Evolutionary conservation across 805 yeast genomes (phyloP), one percentile per base, ranked within the genome.

Genomic region (Middelhovenomyces tepae): DNA sequence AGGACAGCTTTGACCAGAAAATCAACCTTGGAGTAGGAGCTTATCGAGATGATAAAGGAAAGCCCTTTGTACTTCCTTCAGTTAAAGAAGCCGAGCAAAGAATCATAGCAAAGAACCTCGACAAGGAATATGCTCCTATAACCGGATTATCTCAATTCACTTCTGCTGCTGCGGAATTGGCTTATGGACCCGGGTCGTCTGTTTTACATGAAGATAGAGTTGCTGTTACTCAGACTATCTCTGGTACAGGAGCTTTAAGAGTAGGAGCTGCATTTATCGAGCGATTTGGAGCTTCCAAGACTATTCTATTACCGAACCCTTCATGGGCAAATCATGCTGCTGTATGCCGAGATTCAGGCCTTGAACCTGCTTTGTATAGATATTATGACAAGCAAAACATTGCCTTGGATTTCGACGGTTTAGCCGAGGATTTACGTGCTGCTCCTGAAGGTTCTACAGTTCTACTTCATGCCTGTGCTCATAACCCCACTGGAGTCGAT

Each of bases 401-500:
- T 50, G 68, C 70, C 9, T 64, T 87, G 40, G 81, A 81, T 54
- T 63, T 75, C 42, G 75, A 67, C 17, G 76, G 77, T 30, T 64
- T 85, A 65, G 53, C 81, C 32, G 54, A 55, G 21, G 82, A 83
- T 34, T 59, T 86, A 30, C 48, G 62, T 16, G 50, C 56, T 22
- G 76, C 77, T 24, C 70, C 70, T 19, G 62, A 62, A 21, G 83
- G 80, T 17, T 65, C 78, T 15, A 70, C 74, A 34, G 78, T 86
- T 15, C 66, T 87, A 36, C 69, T 87, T 40, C 97, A 87, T 59
- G 95, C 95, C 6, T 86, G 95, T 56, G 91, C 95, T 51, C 96
- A 87, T 65, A 89, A 87, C 66, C 97, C 97, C 35, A 89, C 96
- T 13, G 97, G 96, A 44, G 75, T 87, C 56, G 96, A 87, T 55